phyloP scores from a whole-genome alignment of 345 rosid genomes.

The Trapa bicornis region DNA sequence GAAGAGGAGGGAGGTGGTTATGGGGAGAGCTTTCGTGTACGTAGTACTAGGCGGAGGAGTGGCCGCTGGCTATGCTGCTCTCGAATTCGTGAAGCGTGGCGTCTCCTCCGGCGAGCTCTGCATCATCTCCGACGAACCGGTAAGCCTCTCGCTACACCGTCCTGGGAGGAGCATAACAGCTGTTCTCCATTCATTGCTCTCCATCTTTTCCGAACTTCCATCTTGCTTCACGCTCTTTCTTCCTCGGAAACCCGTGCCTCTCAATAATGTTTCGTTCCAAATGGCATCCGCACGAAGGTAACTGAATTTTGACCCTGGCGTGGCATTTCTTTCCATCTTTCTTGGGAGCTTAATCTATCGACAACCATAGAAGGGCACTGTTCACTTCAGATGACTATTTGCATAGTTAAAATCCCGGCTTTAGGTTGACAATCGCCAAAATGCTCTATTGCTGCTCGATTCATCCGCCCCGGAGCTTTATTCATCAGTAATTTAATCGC shows the following conservation, averaged over 20 bases:
- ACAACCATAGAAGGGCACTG: not conserved
- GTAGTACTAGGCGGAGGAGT: conserved; percentile 97
- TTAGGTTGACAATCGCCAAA: not conserved
- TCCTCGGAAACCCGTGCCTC: not conserved
- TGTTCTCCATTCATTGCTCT: not conserved
- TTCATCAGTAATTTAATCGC: not conserved
- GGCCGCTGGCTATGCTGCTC: conserved; percentile 93
- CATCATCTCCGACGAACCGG: conserved; percentile 88
- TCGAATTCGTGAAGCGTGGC: conserved; percentile 74
- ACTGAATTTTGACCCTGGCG: not conserved
- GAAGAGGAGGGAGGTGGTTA: conserved; percentile 11
- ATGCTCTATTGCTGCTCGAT: not conserved
- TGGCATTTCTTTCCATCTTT: not conserved
- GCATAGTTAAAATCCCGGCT: not conserved
- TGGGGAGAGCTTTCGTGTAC: conserved; percentile 96
- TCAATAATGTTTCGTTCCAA: not conserved
- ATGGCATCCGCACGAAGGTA: not conserved
- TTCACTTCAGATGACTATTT: not conserved
- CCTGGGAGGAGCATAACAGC: not conserved
- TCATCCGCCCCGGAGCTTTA: not conserved
- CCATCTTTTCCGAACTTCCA: not conserved
- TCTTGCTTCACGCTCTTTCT: not conserved
- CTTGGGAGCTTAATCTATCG: not conserved
- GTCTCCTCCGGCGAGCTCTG: conserved; percentile 81
- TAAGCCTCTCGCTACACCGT: conserved; percentile 11